Percentiles rank a stretch among this genome's conserved stretches.
These are phyloP conservation scores for Jaapia argillacea DNA, from an alignment of 768 basidiomycete species.

Conservation along the genomic window DNA sequence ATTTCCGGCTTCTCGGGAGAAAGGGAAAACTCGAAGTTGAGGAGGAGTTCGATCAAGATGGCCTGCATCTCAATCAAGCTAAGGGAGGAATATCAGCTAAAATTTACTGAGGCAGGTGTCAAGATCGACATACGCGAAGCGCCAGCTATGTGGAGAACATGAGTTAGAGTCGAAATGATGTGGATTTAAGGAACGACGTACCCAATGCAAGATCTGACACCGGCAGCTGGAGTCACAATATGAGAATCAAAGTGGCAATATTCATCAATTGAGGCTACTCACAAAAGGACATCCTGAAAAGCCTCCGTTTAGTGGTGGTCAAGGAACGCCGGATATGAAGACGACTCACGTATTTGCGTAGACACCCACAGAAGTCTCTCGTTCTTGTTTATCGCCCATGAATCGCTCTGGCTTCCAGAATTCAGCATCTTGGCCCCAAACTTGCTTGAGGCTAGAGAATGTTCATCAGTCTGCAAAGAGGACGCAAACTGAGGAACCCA, in stretches of 20 bases:
- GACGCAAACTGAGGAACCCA: constrained; percentile 7
- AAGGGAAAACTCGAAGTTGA: constrained; percentile 23
- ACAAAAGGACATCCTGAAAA: no score
- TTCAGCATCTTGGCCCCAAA: constrained; percentile 23
- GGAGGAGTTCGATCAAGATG: constrained; percentile 22
- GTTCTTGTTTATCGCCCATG: constrained; percentile 9
- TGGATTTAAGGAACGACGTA: no score
- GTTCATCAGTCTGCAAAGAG: background rate
- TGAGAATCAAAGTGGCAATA: no score
- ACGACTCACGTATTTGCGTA: constrained; percentile 10
- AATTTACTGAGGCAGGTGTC: constrained; percentile 14
- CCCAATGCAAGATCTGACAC: no score
- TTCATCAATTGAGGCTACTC: no score
- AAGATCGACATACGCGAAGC: constrained; percentile 22
- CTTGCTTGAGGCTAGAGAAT: constrained; percentile 3
- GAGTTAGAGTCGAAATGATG: no score
- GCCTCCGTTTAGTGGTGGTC: no score
- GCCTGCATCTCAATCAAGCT: constrained; percentile 25
- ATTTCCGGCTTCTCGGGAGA: constrained; percentile 21
- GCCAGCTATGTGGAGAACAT: constrained; percentile 12
- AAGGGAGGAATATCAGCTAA: constrained; percentile 14
- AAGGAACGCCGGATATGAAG: no score
- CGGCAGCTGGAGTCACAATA: no score
- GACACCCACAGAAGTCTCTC: constrained; percentile 11
- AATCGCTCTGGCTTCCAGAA: constrained; percentile 19